Evolutionary conservation across 2,329 filamentous ascomycete genomes (phyloP).

Genomic region (Microcera coccophila): DNA sequence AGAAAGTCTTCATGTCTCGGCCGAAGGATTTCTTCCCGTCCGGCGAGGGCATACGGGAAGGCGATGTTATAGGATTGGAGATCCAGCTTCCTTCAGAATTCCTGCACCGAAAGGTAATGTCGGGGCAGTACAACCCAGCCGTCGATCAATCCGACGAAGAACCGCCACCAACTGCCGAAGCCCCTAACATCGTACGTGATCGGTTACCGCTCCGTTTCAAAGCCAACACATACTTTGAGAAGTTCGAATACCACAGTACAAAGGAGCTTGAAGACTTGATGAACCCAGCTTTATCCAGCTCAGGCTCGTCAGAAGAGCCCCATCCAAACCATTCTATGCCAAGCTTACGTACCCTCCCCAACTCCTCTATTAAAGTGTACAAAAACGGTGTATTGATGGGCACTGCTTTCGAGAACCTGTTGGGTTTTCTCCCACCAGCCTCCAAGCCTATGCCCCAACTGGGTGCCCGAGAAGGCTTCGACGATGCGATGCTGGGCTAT

Average conservation of each 20-base stretch:
- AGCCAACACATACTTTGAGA: conserved; percentile 88
- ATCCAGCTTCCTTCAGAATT: conserved; percentile 83
- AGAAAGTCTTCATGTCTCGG: conserved; percentile 89
- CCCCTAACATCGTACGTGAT: conserved; percentile 84
- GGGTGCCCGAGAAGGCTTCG: conserved; percentile 78
- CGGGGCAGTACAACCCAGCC: conserved; percentile 81
- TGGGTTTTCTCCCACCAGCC: conserved; percentile 88
- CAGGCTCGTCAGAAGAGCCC: conserved; percentile 53
- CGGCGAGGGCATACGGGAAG: conserved; percentile 76
- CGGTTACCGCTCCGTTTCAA: conserved; percentile 94
- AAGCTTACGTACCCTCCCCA: conserved; percentile 79
- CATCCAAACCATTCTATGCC: conserved; percentile 69
- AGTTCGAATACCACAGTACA: conserved; percentile 80
- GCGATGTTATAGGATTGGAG: conserved; percentile 90
- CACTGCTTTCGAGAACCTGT: conserved; percentile 79
- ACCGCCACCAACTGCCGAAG: conserved; percentile 50
- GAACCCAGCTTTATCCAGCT: conserved; percentile 57
- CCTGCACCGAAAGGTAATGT: conserved; percentile 82
- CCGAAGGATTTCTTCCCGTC: conserved; percentile 85
- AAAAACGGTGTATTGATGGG: conserved; percentile 88
- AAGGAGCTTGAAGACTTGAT: conserved; percentile 85
- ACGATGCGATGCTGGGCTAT: conserved; percentile 94
- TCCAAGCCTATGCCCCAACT: conserved; percentile 68
- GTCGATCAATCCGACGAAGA: conserved; percentile 65
- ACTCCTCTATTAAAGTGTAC: conserved; percentile 82